Percentiles rank a stretch among this genome's conserved stretches.
Evolutionary conservation across 2,329 filamentous ascomycete species (phyloP).

Genomic region (Botrytis cinerea): DNA sequence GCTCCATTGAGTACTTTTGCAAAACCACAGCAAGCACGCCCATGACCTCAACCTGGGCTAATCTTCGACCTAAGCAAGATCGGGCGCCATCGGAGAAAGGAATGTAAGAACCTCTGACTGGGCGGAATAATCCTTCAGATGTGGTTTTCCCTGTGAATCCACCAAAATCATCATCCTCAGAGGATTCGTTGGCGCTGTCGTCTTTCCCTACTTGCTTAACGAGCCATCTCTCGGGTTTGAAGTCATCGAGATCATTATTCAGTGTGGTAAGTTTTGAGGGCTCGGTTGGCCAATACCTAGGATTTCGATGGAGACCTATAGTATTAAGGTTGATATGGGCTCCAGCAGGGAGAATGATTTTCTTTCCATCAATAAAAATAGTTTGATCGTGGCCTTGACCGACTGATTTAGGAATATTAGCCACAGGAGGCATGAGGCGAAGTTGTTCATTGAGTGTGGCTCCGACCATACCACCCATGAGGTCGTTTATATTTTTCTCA

Average conservation of each 20-base stretch:
- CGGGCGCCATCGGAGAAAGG: constrained; percentile 43
- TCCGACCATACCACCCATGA: constrained; percentile 70
- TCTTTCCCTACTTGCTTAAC: constrained; percentile 61
- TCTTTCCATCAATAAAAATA: constrained; percentile 46
- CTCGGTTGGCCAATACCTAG: constrained; percentile 54
- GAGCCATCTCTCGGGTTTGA: constrained; percentile 60
- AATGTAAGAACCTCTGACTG: constrained; percentile 40
- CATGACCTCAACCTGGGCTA: constrained; percentile 43
- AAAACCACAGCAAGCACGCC: constrained; percentile 40
- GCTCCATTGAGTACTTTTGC: constrained; percentile 36
- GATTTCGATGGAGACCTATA: constrained; percentile 53
- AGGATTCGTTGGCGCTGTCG: constrained; percentile 29
- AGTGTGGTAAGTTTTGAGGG: constrained; percentile 64
- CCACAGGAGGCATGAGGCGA: constrained; percentile 69
- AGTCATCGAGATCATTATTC: constrained; percentile 44
- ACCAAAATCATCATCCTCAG: constrained; percentile 23
- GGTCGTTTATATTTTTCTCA: constrained; percentile 62
- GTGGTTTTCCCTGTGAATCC: constrained; percentile 25
- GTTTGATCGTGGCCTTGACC: constrained; percentile 52
- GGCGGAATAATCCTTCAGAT: constrained; percentile 35
- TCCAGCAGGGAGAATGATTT: constrained; percentile 33
- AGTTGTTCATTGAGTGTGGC: constrained; percentile 79
- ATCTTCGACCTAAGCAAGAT: constrained; percentile 45
- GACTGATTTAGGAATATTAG: constrained; percentile 70
- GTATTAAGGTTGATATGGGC: constrained; percentile 49